These are phyloP conservation scores for Magnolia sinica DNA, from an alignment of 164 flowering plant genomes.

Conservation along the genomic window DNA sequence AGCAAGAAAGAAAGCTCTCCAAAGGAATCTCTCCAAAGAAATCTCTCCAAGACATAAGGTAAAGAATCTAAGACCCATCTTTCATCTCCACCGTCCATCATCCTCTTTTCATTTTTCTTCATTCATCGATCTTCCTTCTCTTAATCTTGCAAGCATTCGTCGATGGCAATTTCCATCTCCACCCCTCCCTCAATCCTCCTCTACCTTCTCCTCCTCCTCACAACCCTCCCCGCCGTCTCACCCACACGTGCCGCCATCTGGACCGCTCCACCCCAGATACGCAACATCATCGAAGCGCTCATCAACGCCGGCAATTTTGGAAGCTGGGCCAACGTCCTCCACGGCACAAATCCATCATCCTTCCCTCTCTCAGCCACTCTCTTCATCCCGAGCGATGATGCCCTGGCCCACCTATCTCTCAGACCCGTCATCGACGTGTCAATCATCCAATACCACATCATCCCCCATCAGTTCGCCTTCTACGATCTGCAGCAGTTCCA, in stretches of 20 bases:
- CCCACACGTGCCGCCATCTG: neutral
- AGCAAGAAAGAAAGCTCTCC: too few species aligned
- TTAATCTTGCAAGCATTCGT: neutral
- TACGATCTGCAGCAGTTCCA: slow-evolving; percentile 11
- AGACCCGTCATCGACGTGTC: slow-evolving; percentile 4
- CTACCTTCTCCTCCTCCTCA: neutral
- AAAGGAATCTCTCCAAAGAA: too few species aligned
- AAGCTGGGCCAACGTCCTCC: slow-evolving; percentile 38
- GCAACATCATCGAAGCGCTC: slow-evolving; percentile 43
- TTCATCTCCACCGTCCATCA: neutral
- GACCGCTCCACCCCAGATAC: slow-evolving; percentile 3
- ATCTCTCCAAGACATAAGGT: neutral
- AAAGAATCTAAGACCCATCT: neutral
- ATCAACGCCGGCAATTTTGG: slow-evolving; percentile 44
- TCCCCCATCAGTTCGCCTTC: slow-evolving; percentile 23
- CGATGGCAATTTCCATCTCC: neutral
- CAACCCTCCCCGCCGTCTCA: neutral
- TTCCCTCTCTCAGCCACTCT: slow-evolving; percentile 43
- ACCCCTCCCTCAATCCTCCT: neutral
- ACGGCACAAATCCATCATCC: slow-evolving; percentile 21
- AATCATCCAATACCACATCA: slow-evolving; percentile 24
- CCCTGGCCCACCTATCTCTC: slow-evolving; percentile 2
- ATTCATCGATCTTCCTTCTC: neutral
- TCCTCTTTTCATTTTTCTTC: neutral
- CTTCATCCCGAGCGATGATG: slow-evolving; percentile 42